Evolutionary conservation across 352 stramenopile species (phyloP).

Genomic region (Phytophthora uliginosa): DNA sequence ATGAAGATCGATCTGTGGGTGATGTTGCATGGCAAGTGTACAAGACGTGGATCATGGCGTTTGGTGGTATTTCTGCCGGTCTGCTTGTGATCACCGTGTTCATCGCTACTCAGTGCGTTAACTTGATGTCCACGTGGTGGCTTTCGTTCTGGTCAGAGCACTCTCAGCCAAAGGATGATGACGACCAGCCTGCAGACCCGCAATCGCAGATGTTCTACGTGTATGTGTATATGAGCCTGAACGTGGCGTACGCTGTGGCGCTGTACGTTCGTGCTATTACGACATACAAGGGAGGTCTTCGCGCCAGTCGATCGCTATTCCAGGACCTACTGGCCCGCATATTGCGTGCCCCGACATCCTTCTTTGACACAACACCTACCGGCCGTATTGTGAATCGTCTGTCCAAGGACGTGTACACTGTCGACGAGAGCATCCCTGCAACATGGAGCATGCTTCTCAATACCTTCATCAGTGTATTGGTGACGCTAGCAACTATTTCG

Average conservation of each 20-base stretch:
- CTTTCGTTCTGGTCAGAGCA: constrained; percentile 56
- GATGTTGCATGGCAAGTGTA: constrained; percentile 76
- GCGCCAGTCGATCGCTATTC: constrained; percentile 70
- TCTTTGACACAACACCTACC: constrained; percentile 88
- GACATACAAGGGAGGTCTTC: constrained; percentile 68
- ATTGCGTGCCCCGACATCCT: constrained; percentile 75
- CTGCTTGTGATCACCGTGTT: constrained; percentile 58
- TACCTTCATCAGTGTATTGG: constrained; percentile 75
- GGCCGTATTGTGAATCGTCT: constrained; percentile 85
- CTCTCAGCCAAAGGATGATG: constrained; percentile 25
- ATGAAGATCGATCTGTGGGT: constrained; percentile 76
- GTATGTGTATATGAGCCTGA: constrained; percentile 86
- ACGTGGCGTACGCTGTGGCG: constrained; percentile 63
- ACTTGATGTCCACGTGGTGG: constrained; percentile 78
- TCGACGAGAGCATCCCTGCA: constrained; percentile 77
- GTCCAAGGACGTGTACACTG: constrained; percentile 83
- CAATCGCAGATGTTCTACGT: constrained; percentile 82
- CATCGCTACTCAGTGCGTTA: constrained; percentile 54
- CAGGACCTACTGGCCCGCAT: constrained; percentile 91
- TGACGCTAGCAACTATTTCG: constrained; percentile 74
- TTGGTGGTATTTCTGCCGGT: constrained; percentile 64
- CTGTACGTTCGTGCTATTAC: constrained; percentile 73
- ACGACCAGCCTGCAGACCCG: constrained; percentile 20
- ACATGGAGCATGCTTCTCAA: constrained; percentile 80
- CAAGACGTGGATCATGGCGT: constrained; percentile 73